Base-by-base conservation (phyloP, 2,329 filamentous ascomycete species). In the Trichoderma simmonsii region DNA sequence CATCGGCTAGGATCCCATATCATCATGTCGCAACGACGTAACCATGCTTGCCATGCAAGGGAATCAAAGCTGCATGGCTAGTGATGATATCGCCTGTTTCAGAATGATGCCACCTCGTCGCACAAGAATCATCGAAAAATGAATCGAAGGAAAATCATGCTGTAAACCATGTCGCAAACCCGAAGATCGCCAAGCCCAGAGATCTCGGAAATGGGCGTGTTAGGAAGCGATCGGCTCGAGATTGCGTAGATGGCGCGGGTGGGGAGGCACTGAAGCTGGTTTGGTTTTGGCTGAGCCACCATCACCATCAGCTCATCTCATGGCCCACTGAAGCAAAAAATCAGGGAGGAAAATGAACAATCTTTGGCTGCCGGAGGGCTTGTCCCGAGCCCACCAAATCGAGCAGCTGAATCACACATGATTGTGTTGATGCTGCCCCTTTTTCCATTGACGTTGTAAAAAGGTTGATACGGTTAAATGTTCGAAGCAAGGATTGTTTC, bases 181-280 rank as follows among this genome's bases (percentile, higher is more conserved):
- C 57, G n/a, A 62, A 51, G 66, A 70, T 70, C 57, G 66, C 28
- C 57, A 32, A 61, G 57, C 39, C n/a, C 9, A 9, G 57, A 54
- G 67, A 70, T 70, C 57, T 70, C 24, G 28, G 39, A 51, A 70
- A 12, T 54, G 28, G 21, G 54, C 56, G 2, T 54, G 28, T 28
- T 54, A 9, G 67, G 67, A 51, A 62, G 39, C 28, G 67, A 70
- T 70, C 67, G 67, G 11, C 39, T 51, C 14, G 9, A 26, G 39
- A 70, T 70, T 70, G 67, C 67, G 57, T 70, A 70, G 67, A 70
- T 70, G 67, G 67, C 67, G 56, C 57, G 39, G 54, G 57, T 61
- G 39, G 67, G 28, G 39, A 26, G 15, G 1, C 39, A 1, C 18
- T 32, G 34, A 24, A 69, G 65, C 65, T 48, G 65, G 32, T 32